Base-by-base conservation (phyloP, 2,329 filamentous ascomycete genomes). In the Neonectria faginata region DNA sequence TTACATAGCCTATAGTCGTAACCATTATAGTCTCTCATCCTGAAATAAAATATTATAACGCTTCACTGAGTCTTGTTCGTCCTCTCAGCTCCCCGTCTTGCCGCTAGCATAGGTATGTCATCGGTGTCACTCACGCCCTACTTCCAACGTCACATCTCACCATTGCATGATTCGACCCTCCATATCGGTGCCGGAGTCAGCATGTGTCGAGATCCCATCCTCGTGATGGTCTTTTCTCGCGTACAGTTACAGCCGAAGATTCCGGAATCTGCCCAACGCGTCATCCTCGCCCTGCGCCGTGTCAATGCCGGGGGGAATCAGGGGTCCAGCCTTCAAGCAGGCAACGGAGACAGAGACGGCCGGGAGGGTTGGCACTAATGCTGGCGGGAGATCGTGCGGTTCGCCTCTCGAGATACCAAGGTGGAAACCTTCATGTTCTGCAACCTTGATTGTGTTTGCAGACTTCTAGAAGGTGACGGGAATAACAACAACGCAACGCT, bases 401-500 rank as follows among this genome's bases (percentile, higher is more conserved):
- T 67, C 51, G 50, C 42, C 44, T 60, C 31, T 25, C 22, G 18
- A 65, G 27, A 42, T 54, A 51, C 25, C 16, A 27, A 33, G 25
- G 62, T 65, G 57, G 58, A 59, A 62, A 57, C 20, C 45, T 45
- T 57, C 56, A 20, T 31, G 48, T 9, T 66, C 60, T 59, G 54
- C 45, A 66, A 42, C 56, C 39, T 61, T 55, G 47, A 52, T 55
- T 60, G 57, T 31, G 41, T 22, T 44, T 51, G 27, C 56, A 36
- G 22, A 39, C 47, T 67, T 67, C 66, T 66, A 61, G 66, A 66
- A 68, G 31, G 31, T 20, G 12, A 20, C 62, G 47, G 48, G 62
- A 65, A 67, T 63, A 25, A 25, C 25, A 25, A 25, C 25, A 57
- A 65, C 47, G 31, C 62, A 47, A 61, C 41, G 27, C 33, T 52